A percentile compares a stretch with the other conserved stretches of the same genome.
phyloP scores from a whole-genome alignment of 2,329 filamentous ascomycete species.

The Beauveria australis region DNA sequence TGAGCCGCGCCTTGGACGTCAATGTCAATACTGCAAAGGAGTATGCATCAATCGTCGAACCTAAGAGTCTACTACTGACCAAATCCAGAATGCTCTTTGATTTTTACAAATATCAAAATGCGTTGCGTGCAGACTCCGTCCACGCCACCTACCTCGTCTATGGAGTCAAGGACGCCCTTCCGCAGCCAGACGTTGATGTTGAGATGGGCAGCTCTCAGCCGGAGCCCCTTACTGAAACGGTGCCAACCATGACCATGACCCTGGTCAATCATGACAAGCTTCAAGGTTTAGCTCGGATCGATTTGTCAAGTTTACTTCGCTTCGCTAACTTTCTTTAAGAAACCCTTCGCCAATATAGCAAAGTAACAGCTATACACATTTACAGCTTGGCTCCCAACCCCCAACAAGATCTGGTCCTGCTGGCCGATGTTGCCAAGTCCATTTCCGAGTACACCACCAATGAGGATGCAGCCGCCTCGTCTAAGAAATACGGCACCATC shows the following conservation, averaged over 20 bases:
- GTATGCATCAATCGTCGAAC: conserved; percentile 38
- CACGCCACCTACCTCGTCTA: conserved; percentile 88
- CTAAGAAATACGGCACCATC: conserved; percentile 64
- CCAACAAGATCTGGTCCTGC: conserved; percentile 58
- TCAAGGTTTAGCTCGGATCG: conserved; percentile 39
- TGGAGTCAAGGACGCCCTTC: conserved; percentile 49
- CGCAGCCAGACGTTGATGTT: conserved; percentile 51
- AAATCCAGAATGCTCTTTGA: conserved; percentile 69
- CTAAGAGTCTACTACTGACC: conserved; percentile 38
- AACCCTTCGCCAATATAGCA: conserved; percentile 56
- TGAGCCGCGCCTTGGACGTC: conserved; percentile 75
- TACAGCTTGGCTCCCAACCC: conserved; percentile 73
- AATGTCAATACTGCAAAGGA: conserved; percentile 85
- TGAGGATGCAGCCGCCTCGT: conserved; percentile 51
- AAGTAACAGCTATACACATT: conserved; percentile 72
- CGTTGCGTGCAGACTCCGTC: conserved; percentile 63
- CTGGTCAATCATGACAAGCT: conserved; percentile 67
- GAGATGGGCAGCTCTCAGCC: conserved; percentile 62
- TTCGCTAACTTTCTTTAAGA: conserved; percentile 8
- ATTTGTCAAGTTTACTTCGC: background rate
- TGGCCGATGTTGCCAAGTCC: conserved; percentile 62
- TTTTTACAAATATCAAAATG: conserved; percentile 72
- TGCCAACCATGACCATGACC: conserved; percentile 51
- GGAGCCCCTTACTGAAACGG: conserved; percentile 37
- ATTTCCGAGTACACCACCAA: conserved; percentile 45